Conservation (phyloP, 2,329 filamentous ascomycete species). For the Botrytis sinoallii region DNA sequence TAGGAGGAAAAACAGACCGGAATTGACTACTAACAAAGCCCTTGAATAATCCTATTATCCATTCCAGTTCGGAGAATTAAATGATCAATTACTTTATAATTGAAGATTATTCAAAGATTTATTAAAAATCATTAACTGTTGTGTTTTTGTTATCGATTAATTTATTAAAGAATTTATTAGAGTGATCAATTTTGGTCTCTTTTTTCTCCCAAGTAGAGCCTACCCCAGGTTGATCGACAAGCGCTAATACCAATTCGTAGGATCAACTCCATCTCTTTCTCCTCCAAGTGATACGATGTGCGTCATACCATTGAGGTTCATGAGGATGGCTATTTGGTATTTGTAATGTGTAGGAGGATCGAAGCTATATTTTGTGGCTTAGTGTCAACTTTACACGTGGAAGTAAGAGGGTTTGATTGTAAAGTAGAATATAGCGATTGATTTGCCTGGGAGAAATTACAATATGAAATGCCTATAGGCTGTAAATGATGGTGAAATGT, state of each 20-base stretch:
- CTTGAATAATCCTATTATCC: too few species aligned
- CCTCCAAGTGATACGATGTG: neutral
- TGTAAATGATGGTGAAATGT: neutral
- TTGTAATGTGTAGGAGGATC: neutral
- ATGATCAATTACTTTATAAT: too few species aligned
- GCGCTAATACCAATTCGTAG: neutral
- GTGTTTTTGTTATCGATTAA: too few species aligned
- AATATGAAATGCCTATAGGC: neutral
- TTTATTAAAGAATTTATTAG: too few species aligned
- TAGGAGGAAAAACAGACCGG: too few species aligned
- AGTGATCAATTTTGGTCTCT: too few species aligned
- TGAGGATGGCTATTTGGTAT: neutral
- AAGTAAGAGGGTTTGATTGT: neutral
- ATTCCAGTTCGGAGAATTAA: too few species aligned
- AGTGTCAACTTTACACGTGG: neutral
- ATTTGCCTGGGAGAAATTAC: neutral
- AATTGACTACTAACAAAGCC: too few species aligned
- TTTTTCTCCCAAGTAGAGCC: too few species aligned
- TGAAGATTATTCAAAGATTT: too few species aligned
- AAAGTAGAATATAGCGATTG: neutral
- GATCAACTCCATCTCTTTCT: neutral
- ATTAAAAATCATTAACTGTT: too few species aligned
- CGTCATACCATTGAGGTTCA: neutral
- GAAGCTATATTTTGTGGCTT: neutral
- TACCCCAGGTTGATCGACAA: neutral